Base-by-base conservation (phyloP, 2,329 filamentous ascomycete genomes). In the Periconia sp. region DNA sequence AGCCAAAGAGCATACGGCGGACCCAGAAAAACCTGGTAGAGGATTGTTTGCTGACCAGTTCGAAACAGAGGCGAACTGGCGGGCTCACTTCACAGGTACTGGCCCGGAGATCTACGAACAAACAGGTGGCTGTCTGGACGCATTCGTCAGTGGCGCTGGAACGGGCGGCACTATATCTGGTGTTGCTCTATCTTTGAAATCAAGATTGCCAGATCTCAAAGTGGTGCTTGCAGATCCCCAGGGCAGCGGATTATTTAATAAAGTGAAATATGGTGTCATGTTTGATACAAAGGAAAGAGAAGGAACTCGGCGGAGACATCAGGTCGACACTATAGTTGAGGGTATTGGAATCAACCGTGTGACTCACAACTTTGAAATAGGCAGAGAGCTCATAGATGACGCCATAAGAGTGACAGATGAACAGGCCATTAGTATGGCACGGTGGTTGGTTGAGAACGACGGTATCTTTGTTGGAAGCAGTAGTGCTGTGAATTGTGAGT, bases 31-130 rank as follows among this genome's bases (percentile, higher is more conserved):
- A 62, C 81, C 79, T 35, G 93, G 91, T 59, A 81, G 84, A 47
- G 94, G 94, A 19, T 92, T 96, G 76, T 99, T 97, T 71, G 92
- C 93, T 1, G 90, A 99, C 73, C 94, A 99, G 71, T 99, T 99
- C 69, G 94, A 99, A 77, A 93, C 89, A 23, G 80, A 85, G 47
- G 90, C 92, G 31, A 99, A 99, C 75, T 96, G 89, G 82, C 81
- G 83, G 44, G 92, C 94, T 1, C 94, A 99, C 76, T 86, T 88
- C 64, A 79, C 82, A 18, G 84, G 85, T 14, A 99, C 94, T 0
- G 94, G 94, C 0, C 94, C 93, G 0, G 94, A 99, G 77, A 94
- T 99, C 60, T 89, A 84, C 65, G 76, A 79, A 1, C 94, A 99
- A 76, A 90, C 89, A 6, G 82, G 80, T 20, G 91, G 91, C 0